Evolutionary conservation across 2,329 filamentous ascomycete species (phyloP).

Genomic region (Paraconiothyrium brasiliense): DNA sequence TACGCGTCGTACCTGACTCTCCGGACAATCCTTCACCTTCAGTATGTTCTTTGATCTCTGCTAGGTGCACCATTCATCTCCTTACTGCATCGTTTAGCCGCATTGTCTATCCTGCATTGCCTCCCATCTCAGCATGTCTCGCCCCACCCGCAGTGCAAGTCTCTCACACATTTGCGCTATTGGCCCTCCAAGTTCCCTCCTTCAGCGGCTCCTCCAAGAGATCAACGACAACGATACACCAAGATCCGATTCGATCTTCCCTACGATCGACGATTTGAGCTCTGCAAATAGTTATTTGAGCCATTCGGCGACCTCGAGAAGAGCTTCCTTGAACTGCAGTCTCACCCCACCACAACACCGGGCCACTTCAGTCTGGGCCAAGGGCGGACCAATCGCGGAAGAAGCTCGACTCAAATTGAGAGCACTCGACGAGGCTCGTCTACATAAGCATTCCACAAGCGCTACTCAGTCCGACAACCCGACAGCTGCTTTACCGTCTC

Average conservation of each 20-base stretch:
- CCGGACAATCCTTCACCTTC: neutral
- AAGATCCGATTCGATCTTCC: slow-evolving; percentile 9
- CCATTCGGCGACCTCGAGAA: neutral
- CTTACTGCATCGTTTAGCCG: slow-evolving; percentile 26
- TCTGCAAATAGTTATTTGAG: neutral
- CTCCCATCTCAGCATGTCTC: slow-evolving; percentile 37
- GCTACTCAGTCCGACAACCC: slow-evolving; percentile 5
- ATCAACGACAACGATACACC: slow-evolving; percentile 27
- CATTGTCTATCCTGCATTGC: slow-evolving; percentile 31
- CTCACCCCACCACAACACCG: slow-evolving; percentile 11
- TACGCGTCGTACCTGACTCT: slow-evolving; percentile 11
- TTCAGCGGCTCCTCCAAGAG: slow-evolving; percentile 40
- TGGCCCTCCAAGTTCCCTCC: slow-evolving; percentile 30
- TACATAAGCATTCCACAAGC: slow-evolving; percentile 12
- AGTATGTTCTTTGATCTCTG: slow-evolving; percentile 17
- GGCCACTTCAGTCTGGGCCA: slow-evolving; percentile 29
- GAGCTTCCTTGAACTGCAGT: neutral
- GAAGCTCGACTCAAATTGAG: slow-evolving; percentile 37
- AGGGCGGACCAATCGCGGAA: slow-evolving; percentile 29
- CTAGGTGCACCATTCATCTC: slow-evolving; percentile 21
- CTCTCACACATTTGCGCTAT: slow-evolving; percentile 12
- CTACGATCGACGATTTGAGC: neutral
- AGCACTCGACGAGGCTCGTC: slow-evolving; percentile 35
- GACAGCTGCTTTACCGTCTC: neutral
- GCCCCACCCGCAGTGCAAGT: slow-evolving; percentile 27